Percentiles rank a stretch among this genome's conserved stretches.
Evolutionary conservation across 345 rosid species (phyloP).

Genomic region (Eutrema heterophyllum): DNA sequence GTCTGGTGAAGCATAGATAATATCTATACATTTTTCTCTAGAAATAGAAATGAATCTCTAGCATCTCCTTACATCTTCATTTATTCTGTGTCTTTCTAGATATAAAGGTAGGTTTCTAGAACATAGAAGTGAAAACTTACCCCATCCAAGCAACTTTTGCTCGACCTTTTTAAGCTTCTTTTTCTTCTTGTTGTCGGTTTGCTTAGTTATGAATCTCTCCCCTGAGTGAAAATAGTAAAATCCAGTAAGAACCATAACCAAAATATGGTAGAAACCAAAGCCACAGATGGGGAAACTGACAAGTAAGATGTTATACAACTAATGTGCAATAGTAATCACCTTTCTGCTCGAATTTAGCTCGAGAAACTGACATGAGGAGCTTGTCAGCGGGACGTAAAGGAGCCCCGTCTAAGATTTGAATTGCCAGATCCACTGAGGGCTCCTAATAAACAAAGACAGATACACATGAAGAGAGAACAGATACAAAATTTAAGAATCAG

Average conservation of each 20-base stretch:
- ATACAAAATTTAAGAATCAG: not conserved
- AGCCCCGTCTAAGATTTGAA: slow-evolving; percentile 86
- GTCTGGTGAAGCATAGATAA: not conserved
- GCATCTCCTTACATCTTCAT: slow-evolving; percentile 6
- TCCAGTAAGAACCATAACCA: not conserved
- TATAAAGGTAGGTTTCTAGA: not conserved
- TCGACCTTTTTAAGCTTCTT: slow-evolving; percentile 87
- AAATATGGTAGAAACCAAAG: not conserved
- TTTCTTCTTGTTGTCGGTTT: slow-evolving; percentile 81
- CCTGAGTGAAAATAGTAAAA: slow-evolving; percentile 48
- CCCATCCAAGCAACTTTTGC: slow-evolving; percentile 97
- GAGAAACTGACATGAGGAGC: slow-evolving; percentile 71
- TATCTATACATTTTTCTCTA: not conserved
- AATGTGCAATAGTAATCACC: slow-evolving; percentile 40
- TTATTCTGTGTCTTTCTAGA: not conserved
- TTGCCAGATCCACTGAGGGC: slow-evolving; percentile 91
- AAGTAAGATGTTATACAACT: not conserved
- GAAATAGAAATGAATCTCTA: not conserved
- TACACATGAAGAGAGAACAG: slow-evolving; percentile 6
- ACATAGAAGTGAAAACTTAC: slow-evolving; percentile 37
- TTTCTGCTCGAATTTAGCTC: slow-evolving; percentile 91
- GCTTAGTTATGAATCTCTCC: slow-evolving; percentile 71
- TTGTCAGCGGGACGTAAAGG: slow-evolving; percentile 83
- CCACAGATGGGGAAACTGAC: not conserved
- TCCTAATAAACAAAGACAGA: slow-evolving; percentile 45